Evolutionary conservation across 23 red algal species (phyloP).

Genomic region (Chondrus crispus): DNA sequence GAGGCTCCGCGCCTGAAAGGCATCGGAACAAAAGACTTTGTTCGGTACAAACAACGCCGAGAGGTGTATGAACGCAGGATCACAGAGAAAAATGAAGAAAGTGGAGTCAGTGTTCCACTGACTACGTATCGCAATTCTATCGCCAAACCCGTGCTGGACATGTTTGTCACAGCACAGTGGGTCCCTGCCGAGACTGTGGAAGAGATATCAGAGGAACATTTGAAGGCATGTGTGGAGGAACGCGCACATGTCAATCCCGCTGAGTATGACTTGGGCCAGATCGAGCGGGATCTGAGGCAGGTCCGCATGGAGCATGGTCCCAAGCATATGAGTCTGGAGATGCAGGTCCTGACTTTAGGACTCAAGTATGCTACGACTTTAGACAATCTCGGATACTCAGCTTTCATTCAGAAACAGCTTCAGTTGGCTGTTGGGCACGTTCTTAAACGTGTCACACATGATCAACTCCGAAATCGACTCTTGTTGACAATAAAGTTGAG

Average conservation of each 20-base stretch:
- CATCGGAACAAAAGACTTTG: not conserved
- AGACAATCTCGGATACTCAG: not conserved
- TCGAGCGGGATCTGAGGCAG: not conserved
- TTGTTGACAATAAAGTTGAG: not conserved
- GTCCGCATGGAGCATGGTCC: not conserved
- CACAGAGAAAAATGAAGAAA: not conserved
- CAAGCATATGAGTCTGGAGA: not conserved
- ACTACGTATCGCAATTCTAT: not conserved
- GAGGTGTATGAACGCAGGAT: not conserved
- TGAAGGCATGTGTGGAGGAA: not conserved
- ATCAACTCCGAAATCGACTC: not conserved
- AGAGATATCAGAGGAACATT: not conserved
- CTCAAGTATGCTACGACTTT: not conserved
- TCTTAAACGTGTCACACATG: not conserved
- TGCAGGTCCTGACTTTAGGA: not conserved
- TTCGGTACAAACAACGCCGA: not conserved
- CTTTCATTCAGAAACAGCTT: not conserved
- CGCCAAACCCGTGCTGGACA: not conserved
- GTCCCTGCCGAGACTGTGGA: not conserved
- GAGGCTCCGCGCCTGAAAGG: not conserved
- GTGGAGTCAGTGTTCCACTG: not conserved
- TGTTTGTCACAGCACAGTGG: slow-evolving; percentile 1
- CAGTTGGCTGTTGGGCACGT: not conserved
- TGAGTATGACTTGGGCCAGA: not conserved
- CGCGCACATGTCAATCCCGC: not conserved